Evolutionary conservation across 306 rosid genomes (phyloP).

Genomic region (Canavalia gladiata): DNA sequence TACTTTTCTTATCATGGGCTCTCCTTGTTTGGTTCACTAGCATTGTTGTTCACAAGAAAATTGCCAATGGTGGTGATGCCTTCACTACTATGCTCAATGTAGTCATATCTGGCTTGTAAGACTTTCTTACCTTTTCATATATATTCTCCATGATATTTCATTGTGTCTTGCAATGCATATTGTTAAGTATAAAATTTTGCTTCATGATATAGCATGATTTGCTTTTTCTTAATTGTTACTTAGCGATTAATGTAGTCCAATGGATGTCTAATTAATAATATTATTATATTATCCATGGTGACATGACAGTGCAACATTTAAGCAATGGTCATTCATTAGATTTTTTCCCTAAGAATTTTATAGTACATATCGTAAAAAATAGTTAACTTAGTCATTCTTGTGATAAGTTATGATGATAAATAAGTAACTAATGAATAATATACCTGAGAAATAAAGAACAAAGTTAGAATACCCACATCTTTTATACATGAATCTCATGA

Average conservation of each 20-base stretch:
- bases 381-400: not conserved
- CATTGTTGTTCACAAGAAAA: constrained; percentile 81
- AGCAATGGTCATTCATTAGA: not conserved
- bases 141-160: not conserved
- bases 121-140: constrained; percentile 1
- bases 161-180: too few relatives aligned
- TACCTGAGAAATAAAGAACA: not conserved
- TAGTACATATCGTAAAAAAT: not conserved
- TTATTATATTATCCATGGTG: too few relatives aligned
- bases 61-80: constrained; percentile 89
- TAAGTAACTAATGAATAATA: not conserved
- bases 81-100: constrained; percentile 97
- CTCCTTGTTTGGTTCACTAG: constrained; percentile 91
- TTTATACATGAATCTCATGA: not conserved
- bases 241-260: not conserved
- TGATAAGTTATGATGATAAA: not conserved
- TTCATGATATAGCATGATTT: not conserved
- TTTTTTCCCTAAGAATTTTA: not conserved
- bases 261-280: not conserved
- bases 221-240: not conserved
- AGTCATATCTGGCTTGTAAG: constrained; percentile 95
- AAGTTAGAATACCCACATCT: not conserved
- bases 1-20: constrained; percentile 91
- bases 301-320: too few relatives aligned
- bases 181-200: too few relatives aligned